A percentile compares a stretch with the other conserved stretches of the same genome.
Conservation (phyloP, 2,329 filamentous ascomycete species). For the Microcyclospora pomicola region DNA sequence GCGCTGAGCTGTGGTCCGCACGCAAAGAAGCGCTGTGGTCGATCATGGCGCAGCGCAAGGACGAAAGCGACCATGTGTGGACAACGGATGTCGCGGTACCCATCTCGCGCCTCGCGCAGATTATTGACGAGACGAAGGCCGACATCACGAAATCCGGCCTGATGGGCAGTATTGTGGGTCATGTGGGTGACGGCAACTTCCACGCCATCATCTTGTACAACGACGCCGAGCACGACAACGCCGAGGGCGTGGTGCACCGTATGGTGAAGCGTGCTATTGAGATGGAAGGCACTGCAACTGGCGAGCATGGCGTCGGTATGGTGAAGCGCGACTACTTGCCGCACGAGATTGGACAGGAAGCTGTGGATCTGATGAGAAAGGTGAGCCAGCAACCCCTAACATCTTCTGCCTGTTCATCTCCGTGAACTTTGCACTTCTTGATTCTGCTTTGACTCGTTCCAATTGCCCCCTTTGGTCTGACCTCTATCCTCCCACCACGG, state of each 20-base stretch:
- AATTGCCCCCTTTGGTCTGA: slow-evolving; percentile 1
- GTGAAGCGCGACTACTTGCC: slow-evolving; percentile 74
- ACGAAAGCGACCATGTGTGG: slow-evolving; percentile 53
- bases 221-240: slow-evolving; percentile 50
- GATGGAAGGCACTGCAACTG: slow-evolving; percentile 67
- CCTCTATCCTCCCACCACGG: neutral
- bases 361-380: slow-evolving; percentile 73
- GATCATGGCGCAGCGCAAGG: slow-evolving; percentile 49
- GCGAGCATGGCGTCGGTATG: slow-evolving; percentile 71
- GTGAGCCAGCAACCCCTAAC: slow-evolving; percentile 29
- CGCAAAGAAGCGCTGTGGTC: slow-evolving; percentile 64
- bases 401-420: neutral
- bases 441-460: neutral
- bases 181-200: slow-evolving; percentile 64
- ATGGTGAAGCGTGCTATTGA: slow-evolving; percentile 81
- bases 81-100: slow-evolving; percentile 73
- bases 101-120: slow-evolving; percentile 54
- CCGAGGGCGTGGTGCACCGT: slow-evolving; percentile 59
- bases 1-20: slow-evolving; percentile 59
- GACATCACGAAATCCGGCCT: slow-evolving; percentile 50
- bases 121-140: slow-evolving; percentile 63
- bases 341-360: slow-evolving; percentile 59
- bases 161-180: slow-evolving; percentile 53
- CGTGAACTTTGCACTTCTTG: neutral
- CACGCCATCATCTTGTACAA: slow-evolving; percentile 54